phyloP scores from a whole-genome alignment of 352 stramenopile genomes.

The Globisporangium lucens region DNA sequence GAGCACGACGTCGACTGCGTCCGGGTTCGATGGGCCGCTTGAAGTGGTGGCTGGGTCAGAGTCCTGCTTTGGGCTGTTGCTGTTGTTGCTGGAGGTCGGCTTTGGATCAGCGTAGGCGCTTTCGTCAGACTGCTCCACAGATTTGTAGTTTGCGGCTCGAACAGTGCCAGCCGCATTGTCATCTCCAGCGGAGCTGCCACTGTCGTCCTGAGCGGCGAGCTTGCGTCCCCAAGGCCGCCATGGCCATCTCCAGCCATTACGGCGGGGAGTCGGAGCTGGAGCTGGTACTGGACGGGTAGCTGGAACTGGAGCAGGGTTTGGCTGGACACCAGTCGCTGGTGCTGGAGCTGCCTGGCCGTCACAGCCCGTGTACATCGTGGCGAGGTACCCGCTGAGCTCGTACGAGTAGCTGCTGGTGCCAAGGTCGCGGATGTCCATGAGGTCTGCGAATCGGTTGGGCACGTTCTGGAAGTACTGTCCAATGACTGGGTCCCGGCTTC shows the following conservation, averaged over 20 bases:
- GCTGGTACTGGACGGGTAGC: neutral
- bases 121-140: neutral
- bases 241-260: neutral
- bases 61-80: neutral
- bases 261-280: slow-evolving; percentile 6
- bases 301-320: neutral
- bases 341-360: neutral
- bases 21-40: neutral
- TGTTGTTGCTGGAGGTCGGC: neutral
- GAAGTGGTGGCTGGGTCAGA: neutral
- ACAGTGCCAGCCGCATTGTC: neutral
- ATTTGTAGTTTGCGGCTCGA: neutral
- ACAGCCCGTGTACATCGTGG: slow-evolving; percentile 15
- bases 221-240: neutral
- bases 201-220: neutral
- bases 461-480: slow-evolving; percentile 60
- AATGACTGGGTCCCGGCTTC: slow-evolving; percentile 15
- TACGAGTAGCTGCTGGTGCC: slow-evolving; percentile 18
- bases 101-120: neutral
- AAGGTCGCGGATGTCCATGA: slow-evolving; percentile 16
- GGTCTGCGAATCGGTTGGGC: slow-evolving; percentile 16
- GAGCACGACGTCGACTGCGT: slow-evolving; percentile 15
- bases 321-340: neutral
- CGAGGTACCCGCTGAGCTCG: slow-evolving; percentile 4
- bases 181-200: neutral